Evolutionary conservation across 2,329 filamentous ascomycete species (phyloP).

Genomic region (Endothia cerciana): DNA sequence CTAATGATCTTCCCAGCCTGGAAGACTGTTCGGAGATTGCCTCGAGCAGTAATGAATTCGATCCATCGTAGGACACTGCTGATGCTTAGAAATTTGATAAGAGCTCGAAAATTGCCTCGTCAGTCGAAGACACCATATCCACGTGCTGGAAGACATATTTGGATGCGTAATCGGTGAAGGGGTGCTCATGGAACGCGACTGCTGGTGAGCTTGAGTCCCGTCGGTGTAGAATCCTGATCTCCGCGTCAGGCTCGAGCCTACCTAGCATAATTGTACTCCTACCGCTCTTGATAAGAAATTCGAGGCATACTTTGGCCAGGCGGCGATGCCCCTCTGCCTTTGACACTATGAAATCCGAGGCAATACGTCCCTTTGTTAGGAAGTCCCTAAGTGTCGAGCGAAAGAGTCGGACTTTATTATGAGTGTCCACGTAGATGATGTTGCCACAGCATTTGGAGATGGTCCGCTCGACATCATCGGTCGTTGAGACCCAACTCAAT

Average conservation of each 20-base stretch:
- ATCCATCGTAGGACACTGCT: constrained; percentile 33
- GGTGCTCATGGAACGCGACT: neutral
- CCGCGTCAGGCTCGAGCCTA: neutral
- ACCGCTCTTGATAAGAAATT: constrained; percentile 30
- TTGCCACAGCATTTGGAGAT: constrained; percentile 36
- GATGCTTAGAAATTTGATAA: constrained; percentile 32
- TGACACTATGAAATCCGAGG: constrained; percentile 35
- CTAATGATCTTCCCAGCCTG: constrained; percentile 34
- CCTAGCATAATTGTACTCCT: neutral
- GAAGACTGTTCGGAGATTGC: constrained; percentile 31
- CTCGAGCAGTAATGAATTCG: constrained; percentile 29
- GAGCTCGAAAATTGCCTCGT: constrained; percentile 29
- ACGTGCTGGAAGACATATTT: constrained; percentile 34
- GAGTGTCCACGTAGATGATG: constrained; percentile 36
- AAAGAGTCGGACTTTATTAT: constrained; percentile 34
- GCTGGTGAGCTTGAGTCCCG: neutral
- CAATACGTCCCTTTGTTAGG: constrained; percentile 26
- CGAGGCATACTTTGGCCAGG: constrained; percentile 35
- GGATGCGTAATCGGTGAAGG: constrained; percentile 32
- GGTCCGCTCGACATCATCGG: constrained; percentile 31
- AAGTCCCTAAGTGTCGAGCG: constrained; percentile 38
- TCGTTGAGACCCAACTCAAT: constrained; percentile 37
- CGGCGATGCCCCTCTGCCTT: constrained; percentile 32
- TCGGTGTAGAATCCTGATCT: neutral
- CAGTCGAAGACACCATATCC: constrained; percentile 13